Base-by-base conservation (phyloP, 2,329 filamentous ascomycete species). In the Diaporthe ilicicola region DNA sequence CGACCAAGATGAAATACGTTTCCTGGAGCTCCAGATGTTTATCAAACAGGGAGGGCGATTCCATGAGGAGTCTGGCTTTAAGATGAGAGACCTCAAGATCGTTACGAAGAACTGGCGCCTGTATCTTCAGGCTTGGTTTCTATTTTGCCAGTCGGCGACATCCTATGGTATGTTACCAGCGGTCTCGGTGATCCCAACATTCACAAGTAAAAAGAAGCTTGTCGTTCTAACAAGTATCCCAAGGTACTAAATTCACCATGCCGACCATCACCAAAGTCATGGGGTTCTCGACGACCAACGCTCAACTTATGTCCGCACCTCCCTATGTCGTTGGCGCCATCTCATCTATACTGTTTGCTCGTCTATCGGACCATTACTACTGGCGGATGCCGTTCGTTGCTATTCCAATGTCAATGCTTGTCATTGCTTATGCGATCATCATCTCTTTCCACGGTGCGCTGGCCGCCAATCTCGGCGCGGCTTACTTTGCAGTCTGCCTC, bases 311-410 rank as follows among this genome's bases (percentile, higher is more conserved):
- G 77, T 88, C 88, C 0, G 86, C 89, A 0, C 88, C 88, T 0
- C 87, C 88, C 0, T 90, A 89, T 70, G 86, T 90, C 1, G 87
- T 86, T 0, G 92, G 90, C 0, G 90, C 90, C 0, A 80, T 91
- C 3, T 75, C 92, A 0, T 93, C 92, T 0, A 82, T 94, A 3
- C 64, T 82, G 0, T 84, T 93, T 32, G 92, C 92, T 2, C 92
- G 85, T 76, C 78, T 91, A 6, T 91, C 91, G 0, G 92, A 94
- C 76, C 85, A 88, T 1, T 93, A 90, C 1, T 82, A 85, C 27
- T 85, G 88, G 76, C 85, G 92, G 22, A 92, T 92, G 4, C 81
- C 90, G 4, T 93, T 89, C 80, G 93, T 93, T 70, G 92, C 92
- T 12, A 74, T 77, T 27, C 83, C 89, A 4, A 86, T 90, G 0